Evolutionary conservation across 768 basidiomycete genomes (phyloP).

Genomic region (Lenzites betulinus): DNA sequence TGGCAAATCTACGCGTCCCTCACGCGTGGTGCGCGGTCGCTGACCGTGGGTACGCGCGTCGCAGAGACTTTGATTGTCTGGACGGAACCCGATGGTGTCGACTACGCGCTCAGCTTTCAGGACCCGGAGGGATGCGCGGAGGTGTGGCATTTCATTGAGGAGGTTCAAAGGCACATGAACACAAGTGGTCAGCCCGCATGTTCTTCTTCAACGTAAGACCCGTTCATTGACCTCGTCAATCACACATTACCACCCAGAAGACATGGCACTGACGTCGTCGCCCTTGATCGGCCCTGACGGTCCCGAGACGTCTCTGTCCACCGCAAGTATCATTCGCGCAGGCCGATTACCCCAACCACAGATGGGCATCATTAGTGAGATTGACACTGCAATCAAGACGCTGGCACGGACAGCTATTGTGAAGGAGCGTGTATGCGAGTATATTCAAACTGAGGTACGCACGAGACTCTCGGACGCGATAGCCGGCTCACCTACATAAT

Average conservation of each 20-base stretch:
- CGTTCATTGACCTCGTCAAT: background rate
- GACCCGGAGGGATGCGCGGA: slow-evolving; percentile 94
- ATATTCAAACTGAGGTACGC: slow-evolving; percentile 82
- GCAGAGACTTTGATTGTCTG: slow-evolving; percentile 97
- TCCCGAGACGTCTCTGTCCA: slow-evolving; percentile 58
- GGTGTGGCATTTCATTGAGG: slow-evolving; percentile 95
- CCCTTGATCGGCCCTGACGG: slow-evolving; percentile 62
- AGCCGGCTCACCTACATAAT: slow-evolving; percentile 3
- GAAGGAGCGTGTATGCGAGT: slow-evolving; percentile 87
- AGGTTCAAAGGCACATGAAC: slow-evolving; percentile 86
- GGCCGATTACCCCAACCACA: slow-evolving; percentile 77
- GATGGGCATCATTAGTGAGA: slow-evolving; percentile 75
- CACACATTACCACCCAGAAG: slow-evolving; percentile 40
- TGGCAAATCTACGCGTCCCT: slow-evolving; percentile 17
- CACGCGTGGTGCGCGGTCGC: slow-evolving; percentile 5
- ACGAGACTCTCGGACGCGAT: background rate
- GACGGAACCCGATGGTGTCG: slow-evolving; percentile 94
- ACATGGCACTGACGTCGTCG: slow-evolving; percentile 53
- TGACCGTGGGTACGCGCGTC: slow-evolving; percentile 5
- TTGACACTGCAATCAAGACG: slow-evolving; percentile 76
- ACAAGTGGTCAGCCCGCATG: slow-evolving; percentile 50
- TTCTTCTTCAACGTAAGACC: background rate
- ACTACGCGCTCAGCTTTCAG: slow-evolving; percentile 97
- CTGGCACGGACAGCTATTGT: slow-evolving; percentile 70
- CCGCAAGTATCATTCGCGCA: slow-evolving; percentile 65